phyloP scores from a whole-genome alignment of 352 stramenopile species.

The Pythium biforme region DNA sequence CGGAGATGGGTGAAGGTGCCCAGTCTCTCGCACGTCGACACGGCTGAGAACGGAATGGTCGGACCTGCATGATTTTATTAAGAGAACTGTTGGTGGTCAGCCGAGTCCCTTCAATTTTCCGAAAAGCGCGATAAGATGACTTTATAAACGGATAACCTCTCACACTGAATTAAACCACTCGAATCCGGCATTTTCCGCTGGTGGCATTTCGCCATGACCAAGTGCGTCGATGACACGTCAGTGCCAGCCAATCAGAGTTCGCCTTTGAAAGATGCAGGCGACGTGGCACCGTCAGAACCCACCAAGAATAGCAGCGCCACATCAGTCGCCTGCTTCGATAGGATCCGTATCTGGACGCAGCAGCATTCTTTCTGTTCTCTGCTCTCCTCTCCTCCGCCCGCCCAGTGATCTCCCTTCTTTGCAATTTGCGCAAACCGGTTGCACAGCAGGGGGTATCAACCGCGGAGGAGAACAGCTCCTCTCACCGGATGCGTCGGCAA shows the following conservation, averaged over 20 bases:
- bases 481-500: background rate
- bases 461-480: background rate
- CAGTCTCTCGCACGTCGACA: background rate
- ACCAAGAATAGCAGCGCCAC: background rate
- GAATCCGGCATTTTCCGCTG: background rate
- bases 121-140: background rate
- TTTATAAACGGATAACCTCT: background rate
- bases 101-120: background rate
- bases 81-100: background rate
- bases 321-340: background rate
- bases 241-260: conserved; percentile 25
- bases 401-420: background rate
- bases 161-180: background rate
- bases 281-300: conserved; percentile 28
- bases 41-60: conserved; percentile 20
- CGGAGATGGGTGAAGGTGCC: background rate
- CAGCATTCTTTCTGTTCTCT: conserved; percentile 1
- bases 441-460: background rate
- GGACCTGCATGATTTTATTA: conserved; percentile 4
- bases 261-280: conserved; percentile 11
- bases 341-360: background rate
- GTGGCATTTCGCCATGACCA: conserved; percentile 1
- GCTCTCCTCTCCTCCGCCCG: background rate
- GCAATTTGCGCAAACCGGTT: conserved; percentile 10
- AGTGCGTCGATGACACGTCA: conserved; percentile 26